These are phyloP conservation scores for Trapa incisa DNA, from an alignment of 345 rosid genomes.

Conservation along the genomic window DNA sequence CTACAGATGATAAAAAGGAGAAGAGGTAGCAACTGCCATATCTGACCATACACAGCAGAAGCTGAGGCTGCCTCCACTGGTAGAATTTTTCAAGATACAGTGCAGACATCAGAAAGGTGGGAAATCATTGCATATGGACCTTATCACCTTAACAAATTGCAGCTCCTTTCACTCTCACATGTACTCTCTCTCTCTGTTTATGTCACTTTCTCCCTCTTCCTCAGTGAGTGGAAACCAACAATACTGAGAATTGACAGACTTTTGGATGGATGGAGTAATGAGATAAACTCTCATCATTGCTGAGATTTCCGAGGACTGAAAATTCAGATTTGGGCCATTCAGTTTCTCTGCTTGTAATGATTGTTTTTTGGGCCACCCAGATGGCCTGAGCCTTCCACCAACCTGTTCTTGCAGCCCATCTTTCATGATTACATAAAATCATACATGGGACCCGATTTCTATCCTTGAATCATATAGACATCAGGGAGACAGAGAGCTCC, in stretches of 20 bases:
- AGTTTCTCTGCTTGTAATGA: too few species aligned
- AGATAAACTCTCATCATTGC: neutral
- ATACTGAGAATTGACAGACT: neutral
- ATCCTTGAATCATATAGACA: too few species aligned
- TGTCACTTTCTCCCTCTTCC: neutral
- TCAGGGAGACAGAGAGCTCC: too few species aligned
- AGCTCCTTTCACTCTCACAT: neutral
- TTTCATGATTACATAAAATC: too few species aligned
- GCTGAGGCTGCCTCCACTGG: too few species aligned
- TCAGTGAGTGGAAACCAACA: conserved; percentile 3
- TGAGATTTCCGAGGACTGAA: too few species aligned
- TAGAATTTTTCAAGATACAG: too few species aligned
- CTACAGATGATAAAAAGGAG: neutral
- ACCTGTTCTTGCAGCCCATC: too few species aligned
- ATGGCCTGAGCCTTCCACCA: too few species aligned
- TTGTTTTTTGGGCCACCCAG: too few species aligned
- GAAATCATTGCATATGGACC: neutral
- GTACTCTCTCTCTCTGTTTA: neutral
- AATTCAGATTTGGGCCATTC: too few species aligned
- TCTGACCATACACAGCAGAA: neutral
- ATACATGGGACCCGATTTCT: too few species aligned
- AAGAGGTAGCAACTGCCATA: neutral
- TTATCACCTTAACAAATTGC: neutral
- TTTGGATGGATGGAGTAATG: neutral
- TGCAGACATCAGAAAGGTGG: neutral